phyloP scores from a whole-genome alignment of 768 basidiomycete species.

The Tricholoma furcatifolium region DNA sequence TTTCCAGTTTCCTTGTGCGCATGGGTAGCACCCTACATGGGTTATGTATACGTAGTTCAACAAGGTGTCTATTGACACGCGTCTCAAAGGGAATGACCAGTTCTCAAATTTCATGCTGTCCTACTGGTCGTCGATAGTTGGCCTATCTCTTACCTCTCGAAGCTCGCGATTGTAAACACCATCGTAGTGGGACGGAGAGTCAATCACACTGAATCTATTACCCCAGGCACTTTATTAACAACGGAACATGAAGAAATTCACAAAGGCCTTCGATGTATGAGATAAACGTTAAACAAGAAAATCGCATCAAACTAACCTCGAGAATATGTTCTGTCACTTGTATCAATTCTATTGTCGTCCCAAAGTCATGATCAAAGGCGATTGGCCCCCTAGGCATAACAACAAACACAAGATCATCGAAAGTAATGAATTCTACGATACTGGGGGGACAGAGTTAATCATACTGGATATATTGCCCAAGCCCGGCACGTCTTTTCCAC shows the following conservation, averaged over 20 bases:
- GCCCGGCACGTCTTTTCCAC: too few species aligned
- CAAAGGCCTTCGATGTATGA: too few species aligned
- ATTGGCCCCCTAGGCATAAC: constrained; percentile 15
- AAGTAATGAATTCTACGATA: constrained; percentile 14
- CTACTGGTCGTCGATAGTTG: too few species aligned
- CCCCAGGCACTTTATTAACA: constrained; percentile 95
- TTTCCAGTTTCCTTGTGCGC: not conserved
- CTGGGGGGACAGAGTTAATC: too few species aligned
- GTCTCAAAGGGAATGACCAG: too few species aligned
- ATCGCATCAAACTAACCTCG: constrained; percentile 44
- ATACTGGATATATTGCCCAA: too few species aligned
- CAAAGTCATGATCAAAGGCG: not conserved
- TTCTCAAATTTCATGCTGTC: too few species aligned
- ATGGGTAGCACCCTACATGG: not conserved
- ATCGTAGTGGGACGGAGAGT: constrained; percentile 83
- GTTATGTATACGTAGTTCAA: too few species aligned
- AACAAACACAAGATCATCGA: constrained; percentile 14
- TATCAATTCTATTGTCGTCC: not conserved
- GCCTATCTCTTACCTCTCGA: too few species aligned
- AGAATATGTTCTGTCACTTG: not conserved
- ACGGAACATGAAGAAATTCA: too few species aligned
- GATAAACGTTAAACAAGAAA: constrained; percentile 97
- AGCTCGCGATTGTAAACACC: too few species aligned
- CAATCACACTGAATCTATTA: constrained; percentile 90
- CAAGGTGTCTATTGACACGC: too few species aligned